These are phyloP conservation scores for Fusarium sacchari DNA, from an alignment of 2,329 filamentous ascomycete species.

Conservation along the genomic window DNA sequence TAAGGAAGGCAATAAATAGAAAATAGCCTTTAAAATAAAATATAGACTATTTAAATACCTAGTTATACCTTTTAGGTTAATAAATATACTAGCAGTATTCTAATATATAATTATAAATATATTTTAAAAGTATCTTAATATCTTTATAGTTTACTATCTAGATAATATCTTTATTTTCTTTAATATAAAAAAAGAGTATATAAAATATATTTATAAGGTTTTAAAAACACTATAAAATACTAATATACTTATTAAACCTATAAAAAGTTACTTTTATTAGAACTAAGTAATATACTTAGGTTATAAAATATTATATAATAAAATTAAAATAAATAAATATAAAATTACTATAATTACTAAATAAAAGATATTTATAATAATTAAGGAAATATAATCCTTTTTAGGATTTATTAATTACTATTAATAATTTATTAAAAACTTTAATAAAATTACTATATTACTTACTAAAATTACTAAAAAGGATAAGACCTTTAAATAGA, in stretches of 20 bases:
- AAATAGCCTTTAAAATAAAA: no score
- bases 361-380: not conserved
- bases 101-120: no score
- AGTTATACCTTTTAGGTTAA: no score
- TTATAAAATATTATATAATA: conserved; percentile 9
- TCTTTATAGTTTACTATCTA: no score
- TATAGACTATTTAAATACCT: no score
- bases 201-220: no score
- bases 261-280: conserved; percentile 26
- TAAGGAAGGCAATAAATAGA: fast-evolving
- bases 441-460: not conserved
- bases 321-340: conserved; percentile 25
- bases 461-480: conserved; percentile 20
- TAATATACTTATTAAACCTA: conserved; percentile 29
- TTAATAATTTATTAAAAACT: conserved; percentile 25
- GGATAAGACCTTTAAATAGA: not conserved
- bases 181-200: no score
- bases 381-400: conserved; percentile 32
- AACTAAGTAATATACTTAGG: conserved; percentile 18
- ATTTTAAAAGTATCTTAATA: no score
- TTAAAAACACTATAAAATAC: no score
- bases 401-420: conserved; percentile 29
- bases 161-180: no score
- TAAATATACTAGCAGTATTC: no score
- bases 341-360: conserved; percentile 25